Evolutionary conservation across 2,329 filamentous ascomycete genomes (phyloP).

Genomic region (Fusarium cyanostomum): DNA sequence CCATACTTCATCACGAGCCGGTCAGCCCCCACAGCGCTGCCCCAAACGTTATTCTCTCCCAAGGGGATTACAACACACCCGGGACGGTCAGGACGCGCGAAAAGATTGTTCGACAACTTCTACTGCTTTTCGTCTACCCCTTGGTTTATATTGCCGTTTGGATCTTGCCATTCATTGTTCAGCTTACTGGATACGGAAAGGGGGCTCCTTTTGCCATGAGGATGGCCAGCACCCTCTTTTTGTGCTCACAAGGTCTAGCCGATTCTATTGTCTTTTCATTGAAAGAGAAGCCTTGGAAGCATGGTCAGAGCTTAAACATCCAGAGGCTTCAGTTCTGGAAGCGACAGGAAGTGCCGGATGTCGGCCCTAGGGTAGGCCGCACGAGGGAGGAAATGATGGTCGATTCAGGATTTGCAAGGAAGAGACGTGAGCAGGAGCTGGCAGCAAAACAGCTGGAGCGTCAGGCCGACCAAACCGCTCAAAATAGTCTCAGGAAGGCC

Average conservation of each 20-base stretch:
- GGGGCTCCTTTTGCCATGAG: constrained; percentile 65
- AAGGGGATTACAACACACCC: constrained; percentile 34
- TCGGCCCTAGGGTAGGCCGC: constrained; percentile 49
- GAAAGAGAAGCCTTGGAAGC: constrained; percentile 75
- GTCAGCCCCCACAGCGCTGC: constrained; percentile 29
- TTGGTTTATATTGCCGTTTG: constrained; percentile 76
- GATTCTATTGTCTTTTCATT: constrained; percentile 74
- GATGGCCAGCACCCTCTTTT: constrained; percentile 63
- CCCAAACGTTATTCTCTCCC: constrained; percentile 20
- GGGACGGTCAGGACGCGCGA: constrained; percentile 55
- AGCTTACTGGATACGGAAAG: constrained; percentile 57
- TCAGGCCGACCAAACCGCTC: neutral
- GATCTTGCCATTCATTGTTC: constrained; percentile 74
- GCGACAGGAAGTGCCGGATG: constrained; percentile 12
- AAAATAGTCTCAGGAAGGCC: constrained; percentile 19
- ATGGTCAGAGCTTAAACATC: constrained; percentile 22
- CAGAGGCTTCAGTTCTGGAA: constrained; percentile 28
- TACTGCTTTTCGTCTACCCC: constrained; percentile 80
- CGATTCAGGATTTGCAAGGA: constrained; percentile 59
- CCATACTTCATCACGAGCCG: constrained; percentile 33
- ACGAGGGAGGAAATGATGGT: constrained; percentile 63
- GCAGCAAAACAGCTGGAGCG: constrained; percentile 46
- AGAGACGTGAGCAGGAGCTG: constrained; percentile 59
- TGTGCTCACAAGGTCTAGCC: constrained; percentile 72
- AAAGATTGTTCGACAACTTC: constrained; percentile 73